These are phyloP conservation scores for Allodekkera sacchari DNA, from an alignment of 805 yeast species.

Conservation along the genomic window DNA sequence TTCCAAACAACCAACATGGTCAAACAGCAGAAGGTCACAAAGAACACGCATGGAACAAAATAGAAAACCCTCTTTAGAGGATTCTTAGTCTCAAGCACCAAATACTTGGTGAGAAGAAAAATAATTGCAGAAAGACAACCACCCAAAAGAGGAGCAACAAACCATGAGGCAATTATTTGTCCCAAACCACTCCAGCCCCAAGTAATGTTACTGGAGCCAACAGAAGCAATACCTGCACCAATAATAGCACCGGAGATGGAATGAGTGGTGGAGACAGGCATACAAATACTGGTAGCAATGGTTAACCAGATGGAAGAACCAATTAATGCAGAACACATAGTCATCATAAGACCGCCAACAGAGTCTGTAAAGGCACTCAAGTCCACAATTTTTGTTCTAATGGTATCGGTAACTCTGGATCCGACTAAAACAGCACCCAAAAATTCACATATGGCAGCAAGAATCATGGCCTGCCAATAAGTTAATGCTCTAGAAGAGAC, in stretches of 20 bases:
- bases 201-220: conserved; percentile 46
- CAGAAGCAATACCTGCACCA: conserved; percentile 69
- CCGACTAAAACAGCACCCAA: conserved; percentile 71
- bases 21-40: conserved; percentile 48
- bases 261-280: conserved; percentile 80
- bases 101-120: conserved; percentile 51
- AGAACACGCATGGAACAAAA: conserved; percentile 54
- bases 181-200: conserved; percentile 78
- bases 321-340: conserved; percentile 67
- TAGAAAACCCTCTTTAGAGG: conserved; percentile 47
- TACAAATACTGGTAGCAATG: conserved; percentile 55
- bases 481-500: conserved; percentile 61
- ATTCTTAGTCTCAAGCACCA: conserved; percentile 52
- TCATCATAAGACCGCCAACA: conserved; percentile 67
- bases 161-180: conserved; percentile 73
- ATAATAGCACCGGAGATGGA: conserved; percentile 70
- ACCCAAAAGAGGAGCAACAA: conserved; percentile 65
- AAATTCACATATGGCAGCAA: conserved; percentile 66
- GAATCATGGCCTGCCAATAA: conserved; percentile 69
- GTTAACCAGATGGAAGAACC: conserved; percentile 69
- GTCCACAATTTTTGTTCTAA: conserved; percentile 55
- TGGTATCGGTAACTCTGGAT: conserved; percentile 65
- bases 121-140: conserved; percentile 53
- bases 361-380: conserved; percentile 37
- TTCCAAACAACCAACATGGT: conserved; percentile 77